phyloP scores from a whole-genome alignment of 2,329 filamentous ascomycete genomes.

The Phaeomoniella chlamydospora region DNA sequence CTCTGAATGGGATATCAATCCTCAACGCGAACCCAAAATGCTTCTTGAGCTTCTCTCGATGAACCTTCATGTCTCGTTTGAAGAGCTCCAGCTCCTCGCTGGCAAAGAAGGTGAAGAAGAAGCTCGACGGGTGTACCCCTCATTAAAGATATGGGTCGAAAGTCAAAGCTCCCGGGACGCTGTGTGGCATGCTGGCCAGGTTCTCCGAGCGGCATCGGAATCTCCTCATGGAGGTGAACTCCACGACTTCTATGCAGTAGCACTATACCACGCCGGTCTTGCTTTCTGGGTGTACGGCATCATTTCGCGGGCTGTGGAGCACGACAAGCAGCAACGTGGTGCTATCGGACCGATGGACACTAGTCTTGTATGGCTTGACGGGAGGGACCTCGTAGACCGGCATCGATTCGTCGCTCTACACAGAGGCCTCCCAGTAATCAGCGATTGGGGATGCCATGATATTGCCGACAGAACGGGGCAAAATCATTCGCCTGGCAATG shows the following conservation, averaged over 20 bases:
- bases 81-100: constrained; percentile 27
- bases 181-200: constrained; percentile 54
- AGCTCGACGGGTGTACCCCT: constrained; percentile 18
- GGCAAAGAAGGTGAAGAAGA: constrained; percentile 26
- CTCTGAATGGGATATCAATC: too few relatives aligned
- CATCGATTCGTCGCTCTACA: constrained; percentile 6
- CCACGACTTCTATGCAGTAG: constrained; percentile 53
- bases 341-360: constrained; percentile 9
- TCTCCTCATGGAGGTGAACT: constrained; percentile 38
- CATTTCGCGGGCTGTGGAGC: constrained; percentile 26
- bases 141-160: constrained; percentile 21
- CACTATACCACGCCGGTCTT: constrained; percentile 53
- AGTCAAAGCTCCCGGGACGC: constrained; percentile 26
- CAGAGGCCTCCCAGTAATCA: constrained; percentile 5
- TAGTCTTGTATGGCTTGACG: constrained; percentile 3
- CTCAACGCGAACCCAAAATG: constrained; percentile 18
- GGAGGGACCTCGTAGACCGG: constrained; percentile 1
- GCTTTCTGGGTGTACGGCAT: constrained; percentile 58
- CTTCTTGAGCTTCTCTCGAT: constrained; percentile 19
- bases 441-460: neutral
- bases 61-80: constrained; percentile 25
- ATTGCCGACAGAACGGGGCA: too few relatives aligned
- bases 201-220: constrained; percentile 46
- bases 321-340: constrained; percentile 19
- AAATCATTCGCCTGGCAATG: too few relatives aligned